Evolutionary conservation across 129 eudicot species (phyloP), one percentile per base, ranked within the genome.

Genomic region (Centaurea solstitialis): DNA sequence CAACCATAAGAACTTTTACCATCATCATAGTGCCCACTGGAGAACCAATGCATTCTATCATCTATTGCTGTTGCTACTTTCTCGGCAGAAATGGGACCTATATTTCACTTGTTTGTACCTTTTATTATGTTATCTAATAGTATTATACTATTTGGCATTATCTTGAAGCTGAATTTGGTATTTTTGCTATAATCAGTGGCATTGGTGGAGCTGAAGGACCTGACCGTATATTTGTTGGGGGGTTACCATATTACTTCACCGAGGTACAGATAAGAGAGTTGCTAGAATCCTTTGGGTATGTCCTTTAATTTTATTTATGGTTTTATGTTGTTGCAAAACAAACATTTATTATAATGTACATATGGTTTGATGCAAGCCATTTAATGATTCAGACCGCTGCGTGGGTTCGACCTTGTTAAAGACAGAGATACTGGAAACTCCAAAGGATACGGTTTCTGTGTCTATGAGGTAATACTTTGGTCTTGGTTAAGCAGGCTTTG

Each of bases 381-480:
- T 68, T 72, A 81, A 81, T 77, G 75, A 21, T 86, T 80, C 90
- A 93, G 98, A 69, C 86, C 97, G 33, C 74, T 93, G 91, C 93
- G 96, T 70, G 97, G 94, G 47, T 91, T 93, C 86, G 98, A 93
- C 76, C 89, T 93, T 72, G 98, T 91, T 30, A 93, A 93, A 87
- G 98, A 93, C 79, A 88, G 98, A 64, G 98, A 93, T 75, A 91
- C 98, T 3, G 98, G 98, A 81, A 93, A 93, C 82, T 91, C 98
- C 8, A 93, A 91, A 82, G 98, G 98, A 79, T 93, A 93, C 80
- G 98, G 98, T 69, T 93, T 93, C 74, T 93, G 98, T 79, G 87
- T 88, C 67, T 93, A 91, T 74, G 87, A 91, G 98, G 98, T 93
- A 81, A 37, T 66, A 21, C 35, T 66, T 50, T 21, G 77, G 8